Conservation (phyloP, 768 basidiomycete genomes). For the Lactarius quietus region DNA sequence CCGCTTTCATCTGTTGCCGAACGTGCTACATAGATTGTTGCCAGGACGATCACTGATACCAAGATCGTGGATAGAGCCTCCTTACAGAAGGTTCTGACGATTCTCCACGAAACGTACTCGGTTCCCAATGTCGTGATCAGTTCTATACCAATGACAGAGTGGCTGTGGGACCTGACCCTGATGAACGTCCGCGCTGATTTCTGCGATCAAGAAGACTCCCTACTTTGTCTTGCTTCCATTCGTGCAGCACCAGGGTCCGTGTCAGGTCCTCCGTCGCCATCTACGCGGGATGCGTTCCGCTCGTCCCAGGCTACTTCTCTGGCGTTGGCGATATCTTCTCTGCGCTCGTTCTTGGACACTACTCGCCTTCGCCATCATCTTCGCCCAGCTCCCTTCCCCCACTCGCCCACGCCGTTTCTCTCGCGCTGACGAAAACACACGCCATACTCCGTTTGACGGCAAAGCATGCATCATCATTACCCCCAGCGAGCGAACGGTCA, state of each 20-base stretch:
- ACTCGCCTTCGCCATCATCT: conserved; percentile 35
- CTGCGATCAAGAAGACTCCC: conserved; percentile 39
- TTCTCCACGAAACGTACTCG: conserved; percentile 69
- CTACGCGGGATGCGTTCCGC: conserved; percentile 68
- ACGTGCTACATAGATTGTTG: not conserved
- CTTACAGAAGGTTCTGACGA: conserved; percentile 61
- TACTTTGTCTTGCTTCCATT: conserved; percentile 81
- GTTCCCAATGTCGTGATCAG: conserved; percentile 91
- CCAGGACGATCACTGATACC: conserved; percentile 71
- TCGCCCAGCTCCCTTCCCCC: conserved; percentile 33
- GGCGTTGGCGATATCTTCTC: conserved; percentile 98
- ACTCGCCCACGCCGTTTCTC: conserved; percentile 58
- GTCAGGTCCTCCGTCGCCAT: conserved; percentile 41
- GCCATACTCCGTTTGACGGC: conserved; percentile 65
- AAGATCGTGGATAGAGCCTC: conserved; percentile 63
- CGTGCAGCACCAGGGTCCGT: conserved; percentile 28
- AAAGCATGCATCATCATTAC: conserved; percentile 49
- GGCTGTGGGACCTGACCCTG: conserved; percentile 58
- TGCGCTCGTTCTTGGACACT: conserved; percentile 84
- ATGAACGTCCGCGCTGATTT: conserved; percentile 36
- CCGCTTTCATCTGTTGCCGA: conserved; percentile 11
- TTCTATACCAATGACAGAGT: conserved; percentile 69
- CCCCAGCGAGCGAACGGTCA: conserved; percentile 53
- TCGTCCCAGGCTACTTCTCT: conserved; percentile 88
- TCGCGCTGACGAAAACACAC: conserved; percentile 71